Conservation (phyloP, 345 rosid genomes). For the Populus pruinosa region DNA sequence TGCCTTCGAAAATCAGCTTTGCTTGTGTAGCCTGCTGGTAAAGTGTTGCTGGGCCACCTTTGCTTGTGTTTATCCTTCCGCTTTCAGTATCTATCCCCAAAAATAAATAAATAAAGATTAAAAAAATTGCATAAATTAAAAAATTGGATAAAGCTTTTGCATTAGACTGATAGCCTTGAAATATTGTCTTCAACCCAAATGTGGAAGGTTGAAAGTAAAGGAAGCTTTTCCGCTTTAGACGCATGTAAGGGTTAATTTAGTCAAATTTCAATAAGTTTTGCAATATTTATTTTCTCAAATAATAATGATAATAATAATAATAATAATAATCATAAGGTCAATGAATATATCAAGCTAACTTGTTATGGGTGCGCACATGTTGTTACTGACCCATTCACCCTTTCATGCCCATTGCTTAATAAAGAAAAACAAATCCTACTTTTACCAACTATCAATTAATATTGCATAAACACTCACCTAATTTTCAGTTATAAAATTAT, state of each 20-base stretch:
- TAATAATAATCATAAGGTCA: background rate
- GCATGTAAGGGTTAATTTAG: background rate
- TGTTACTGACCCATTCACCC: background rate
- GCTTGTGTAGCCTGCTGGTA: background rate
- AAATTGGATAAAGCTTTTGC: background rate
- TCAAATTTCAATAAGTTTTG: no score
- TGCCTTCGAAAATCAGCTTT: background rate
- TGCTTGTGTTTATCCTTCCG: background rate
- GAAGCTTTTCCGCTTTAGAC: no score
- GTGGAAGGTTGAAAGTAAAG: no score
- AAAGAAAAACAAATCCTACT: background rate
- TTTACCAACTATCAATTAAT: background rate
- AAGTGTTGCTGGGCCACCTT: background rate
- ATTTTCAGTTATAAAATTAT: no score
- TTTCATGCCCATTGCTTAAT: background rate
- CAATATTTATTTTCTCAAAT: no score
- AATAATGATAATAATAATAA: no score
- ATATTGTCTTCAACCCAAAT: no score
- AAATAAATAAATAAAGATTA: no score
- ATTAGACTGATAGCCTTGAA: background rate
- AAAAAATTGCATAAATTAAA: no score
- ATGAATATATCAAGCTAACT: background rate
- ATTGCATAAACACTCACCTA: no score
- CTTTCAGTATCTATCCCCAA: no score
- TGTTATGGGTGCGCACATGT: background rate